Conservation (phyloP, 192 early-diverging fungal genomes). For the Borealophlyctis nickersoniae region DNA sequence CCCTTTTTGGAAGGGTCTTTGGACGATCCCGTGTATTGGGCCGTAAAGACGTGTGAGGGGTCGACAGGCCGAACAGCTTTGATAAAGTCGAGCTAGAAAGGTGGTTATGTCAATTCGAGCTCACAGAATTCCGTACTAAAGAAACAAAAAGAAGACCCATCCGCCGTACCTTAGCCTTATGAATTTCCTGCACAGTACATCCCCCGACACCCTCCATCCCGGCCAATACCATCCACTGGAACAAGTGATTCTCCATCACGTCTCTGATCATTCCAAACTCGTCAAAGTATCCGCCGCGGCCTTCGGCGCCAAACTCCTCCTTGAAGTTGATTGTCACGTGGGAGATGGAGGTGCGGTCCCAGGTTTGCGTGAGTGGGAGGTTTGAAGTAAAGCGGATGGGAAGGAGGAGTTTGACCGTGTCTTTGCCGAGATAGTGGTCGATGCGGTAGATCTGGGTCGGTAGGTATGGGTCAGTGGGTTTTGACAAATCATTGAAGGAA, state of each 20-base stretch:
- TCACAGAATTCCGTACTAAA: not conserved
- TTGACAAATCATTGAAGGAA: not conserved
- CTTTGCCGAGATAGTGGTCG: slow-evolving; percentile 92
- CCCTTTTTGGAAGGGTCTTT: slow-evolving; percentile 27
- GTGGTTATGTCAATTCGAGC: no score
- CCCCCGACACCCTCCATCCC: slow-evolving; percentile 83
- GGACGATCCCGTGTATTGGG: slow-evolving; percentile 25
- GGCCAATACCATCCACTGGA: slow-evolving; percentile 78
- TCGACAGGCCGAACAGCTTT: slow-evolving; percentile 36
- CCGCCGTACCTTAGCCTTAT: slow-evolving; percentile 68
- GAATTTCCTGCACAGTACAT: slow-evolving; percentile 73
- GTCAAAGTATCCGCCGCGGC: slow-evolving; percentile 91
- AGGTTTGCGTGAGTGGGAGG: slow-evolving; percentile 73
- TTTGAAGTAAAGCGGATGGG: slow-evolving; percentile 70
- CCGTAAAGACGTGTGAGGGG: slow-evolving; percentile 21
- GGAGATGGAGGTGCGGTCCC: slow-evolving; percentile 72
- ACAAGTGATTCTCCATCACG: slow-evolving; percentile 60
- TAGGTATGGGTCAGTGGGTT: not conserved
- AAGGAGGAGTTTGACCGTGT: slow-evolving; percentile 86
- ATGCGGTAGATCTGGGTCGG: slow-evolving; percentile 74
- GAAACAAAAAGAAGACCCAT: not conserved
- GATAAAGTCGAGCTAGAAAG: slow-evolving; percentile 39
- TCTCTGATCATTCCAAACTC: slow-evolving; percentile 92
- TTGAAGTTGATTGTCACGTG: slow-evolving; percentile 90
- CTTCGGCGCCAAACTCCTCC: slow-evolving; percentile 86